Evolutionary conservation across 2,329 filamentous ascomycete genomes (phyloP).

Genomic region (Trichoderma arundinaceum): DNA sequence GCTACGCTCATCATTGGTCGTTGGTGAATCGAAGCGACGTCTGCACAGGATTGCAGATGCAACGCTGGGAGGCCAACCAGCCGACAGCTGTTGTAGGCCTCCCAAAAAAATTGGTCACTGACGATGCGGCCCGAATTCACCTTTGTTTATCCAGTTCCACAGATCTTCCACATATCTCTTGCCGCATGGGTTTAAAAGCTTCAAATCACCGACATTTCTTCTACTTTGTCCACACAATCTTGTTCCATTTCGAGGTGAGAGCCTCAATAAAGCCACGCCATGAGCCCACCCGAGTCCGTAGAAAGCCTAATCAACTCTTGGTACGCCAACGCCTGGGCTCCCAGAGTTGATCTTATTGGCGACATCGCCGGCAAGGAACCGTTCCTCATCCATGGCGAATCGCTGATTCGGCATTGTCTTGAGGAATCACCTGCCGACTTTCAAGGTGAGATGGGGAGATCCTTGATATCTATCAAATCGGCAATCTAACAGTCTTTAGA

Average conservation of each 20-base stretch:
- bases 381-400: conserved; percentile 76
- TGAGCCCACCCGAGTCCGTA: neutral
- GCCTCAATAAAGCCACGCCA: neutral
- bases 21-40: no score
- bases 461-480: neutral
- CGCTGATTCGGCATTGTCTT: conserved; percentile 69
- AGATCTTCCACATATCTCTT: neutral
- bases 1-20: no score
- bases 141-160: neutral
- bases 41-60: neutral
- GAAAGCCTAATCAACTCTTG: neutral
- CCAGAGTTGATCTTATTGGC: conserved; percentile 69
- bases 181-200: no score
- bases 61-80: neutral
- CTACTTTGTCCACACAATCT: neutral
- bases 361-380: conserved; percentile 77
- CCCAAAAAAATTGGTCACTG: neutral
- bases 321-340: conserved; percentile 34
- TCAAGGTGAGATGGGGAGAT: conserved; percentile 44
- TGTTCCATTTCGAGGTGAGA: neutral
- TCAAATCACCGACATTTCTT: neutral
- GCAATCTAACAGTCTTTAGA: conserved; percentile 41
- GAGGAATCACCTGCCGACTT: conserved; percentile 69
- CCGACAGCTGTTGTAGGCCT: conserved; percentile 1
- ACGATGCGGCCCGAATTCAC: neutral